A percentile compares a stretch with the other conserved stretches of the same genome.
Conservation (phyloP, 495 filamentous ascomycete species). For the Tirmania nivea region DNA sequence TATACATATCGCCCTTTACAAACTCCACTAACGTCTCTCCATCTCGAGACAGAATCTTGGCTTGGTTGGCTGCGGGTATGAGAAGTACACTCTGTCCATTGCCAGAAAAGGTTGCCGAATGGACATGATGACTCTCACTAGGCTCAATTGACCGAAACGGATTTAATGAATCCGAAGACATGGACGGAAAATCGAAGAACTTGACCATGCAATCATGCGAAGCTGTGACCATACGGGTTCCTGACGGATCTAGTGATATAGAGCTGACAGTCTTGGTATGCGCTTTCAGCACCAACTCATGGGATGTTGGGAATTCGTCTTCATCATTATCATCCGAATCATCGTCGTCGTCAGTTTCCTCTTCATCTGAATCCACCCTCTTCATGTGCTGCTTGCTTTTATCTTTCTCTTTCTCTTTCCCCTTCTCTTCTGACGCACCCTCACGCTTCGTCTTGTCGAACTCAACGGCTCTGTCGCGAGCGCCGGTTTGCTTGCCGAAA, state of each 20-base stretch:
- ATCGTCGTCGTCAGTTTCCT: constrained; percentile 32
- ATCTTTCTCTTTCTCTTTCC: constrained; percentile 11
- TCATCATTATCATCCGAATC: constrained; percentile 41
- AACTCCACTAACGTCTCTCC: constrained; percentile 70
- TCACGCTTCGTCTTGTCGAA: constrained; percentile 51
- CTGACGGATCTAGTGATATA: constrained; percentile 62
- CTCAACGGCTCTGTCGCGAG: constrained; percentile 48
- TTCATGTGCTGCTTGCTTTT: constrained; percentile 14
- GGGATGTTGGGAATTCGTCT: constrained; percentile 81
- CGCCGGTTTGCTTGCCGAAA: constrained; percentile 65
- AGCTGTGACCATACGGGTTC: constrained; percentile 63
- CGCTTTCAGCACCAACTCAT: constrained; percentile 77
- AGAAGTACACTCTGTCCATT: constrained; percentile 67
- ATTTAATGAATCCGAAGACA: constrained; percentile 82
- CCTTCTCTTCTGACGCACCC: neutral
- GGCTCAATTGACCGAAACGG: constrained; percentile 89
- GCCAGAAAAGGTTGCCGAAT: constrained; percentile 63
- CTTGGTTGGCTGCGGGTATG: constrained; percentile 66
- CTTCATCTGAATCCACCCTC: constrained; percentile 20
- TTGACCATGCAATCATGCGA: constrained; percentile 82
- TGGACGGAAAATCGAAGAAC: constrained; percentile 82
- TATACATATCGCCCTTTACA: constrained; percentile 92
- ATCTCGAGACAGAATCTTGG: constrained; percentile 71
- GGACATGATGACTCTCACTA: constrained; percentile 66
- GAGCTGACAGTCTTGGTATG: constrained; percentile 78